These are phyloP conservation scores for Penicillium arizonense DNA, from an alignment of 495 filamentous ascomycete genomes.

Conservation along the genomic window DNA sequence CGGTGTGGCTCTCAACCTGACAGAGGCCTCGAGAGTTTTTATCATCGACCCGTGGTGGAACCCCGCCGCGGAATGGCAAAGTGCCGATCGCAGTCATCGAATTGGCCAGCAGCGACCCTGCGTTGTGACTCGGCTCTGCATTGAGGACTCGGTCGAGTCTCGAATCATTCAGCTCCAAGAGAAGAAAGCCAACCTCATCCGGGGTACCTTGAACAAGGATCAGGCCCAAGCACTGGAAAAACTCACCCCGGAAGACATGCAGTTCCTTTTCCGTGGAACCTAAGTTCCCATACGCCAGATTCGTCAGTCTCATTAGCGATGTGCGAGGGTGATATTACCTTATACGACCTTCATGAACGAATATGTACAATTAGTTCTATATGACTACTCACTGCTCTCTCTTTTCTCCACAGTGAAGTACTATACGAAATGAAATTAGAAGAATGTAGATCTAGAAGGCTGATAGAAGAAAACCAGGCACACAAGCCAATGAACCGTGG, in stretches of 20 bases:
- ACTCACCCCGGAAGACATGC: conserved; percentile 84
- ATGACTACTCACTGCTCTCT: neutral
- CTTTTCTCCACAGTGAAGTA: too few relatives aligned
- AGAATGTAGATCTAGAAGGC: too few relatives aligned
- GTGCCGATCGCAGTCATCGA: conserved; percentile 92
- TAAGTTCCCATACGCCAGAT: conserved; percentile 12
- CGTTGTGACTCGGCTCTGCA: conserved; percentile 88
- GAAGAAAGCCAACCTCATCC: conserved; percentile 96
- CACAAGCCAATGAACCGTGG: neutral
- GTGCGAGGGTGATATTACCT: too few relatives aligned
- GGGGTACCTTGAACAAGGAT: conserved; percentile 91
- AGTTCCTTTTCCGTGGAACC: conserved; percentile 86
- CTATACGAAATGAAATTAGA: too few relatives aligned
- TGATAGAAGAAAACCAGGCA: too few relatives aligned
- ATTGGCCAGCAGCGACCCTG: conserved; percentile 93
- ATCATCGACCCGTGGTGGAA: conserved; percentile 99
- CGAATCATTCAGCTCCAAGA: conserved; percentile 93
- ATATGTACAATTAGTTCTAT: neutral
- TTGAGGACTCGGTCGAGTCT: conserved; percentile 94
- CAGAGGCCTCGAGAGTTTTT: conserved; percentile 89
- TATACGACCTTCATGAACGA: neutral
- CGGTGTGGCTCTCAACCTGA: conserved; percentile 91
- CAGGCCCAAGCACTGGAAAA: conserved; percentile 79
- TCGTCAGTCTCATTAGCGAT: neutral
- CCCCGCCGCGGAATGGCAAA: conserved; percentile 96